These are phyloP conservation scores for Schizothecium vesticola DNA, from an alignment of 495 filamentous ascomycete species.

Conservation along the genomic window DNA sequence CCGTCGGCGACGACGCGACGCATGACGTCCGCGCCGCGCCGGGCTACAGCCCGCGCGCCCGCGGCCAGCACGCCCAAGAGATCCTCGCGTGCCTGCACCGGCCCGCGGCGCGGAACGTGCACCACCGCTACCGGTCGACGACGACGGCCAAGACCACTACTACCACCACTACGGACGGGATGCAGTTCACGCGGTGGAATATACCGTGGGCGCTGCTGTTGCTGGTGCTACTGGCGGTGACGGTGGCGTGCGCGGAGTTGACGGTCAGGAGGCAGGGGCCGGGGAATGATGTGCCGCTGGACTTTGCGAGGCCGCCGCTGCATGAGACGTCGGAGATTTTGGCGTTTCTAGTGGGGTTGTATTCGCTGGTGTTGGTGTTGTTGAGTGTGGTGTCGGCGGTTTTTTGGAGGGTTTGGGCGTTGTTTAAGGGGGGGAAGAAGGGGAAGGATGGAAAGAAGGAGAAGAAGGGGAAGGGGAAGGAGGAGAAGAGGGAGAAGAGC, in stretches of 20 bases:
- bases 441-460: neutral
- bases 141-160: conserved; percentile 11
- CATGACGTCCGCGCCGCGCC: conserved; percentile 12
- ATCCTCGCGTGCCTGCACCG: conserved; percentile 24
- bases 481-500: neutral
- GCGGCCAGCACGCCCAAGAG: conserved; percentile 22
- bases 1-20: conserved; percentile 11
- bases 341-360: conserved; percentile 25
- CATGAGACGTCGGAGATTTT: conserved; percentile 29
- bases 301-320: conserved; percentile 24
- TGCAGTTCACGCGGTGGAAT: conserved; percentile 23
- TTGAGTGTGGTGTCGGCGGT: conserved; percentile 22
- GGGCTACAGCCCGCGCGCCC: conserved; percentile 19
- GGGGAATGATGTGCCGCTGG: conserved; percentile 20
- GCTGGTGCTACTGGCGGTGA: conserved; percentile 19
- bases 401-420: neutral
- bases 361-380: conserved; percentile 20
- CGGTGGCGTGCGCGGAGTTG: conserved; percentile 22
- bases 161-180: conserved; percentile 11
- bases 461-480: no score
- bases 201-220: conserved; percentile 27
- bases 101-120: conserved; percentile 15
- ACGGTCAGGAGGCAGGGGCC: conserved; percentile 22
- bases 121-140: conserved; percentile 19
- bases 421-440: neutral